Evolutionary conservation across 202 grass and related monocot genomes (phyloP), one percentile per base, ranked within the genome.

Genomic region (Hordeum pubiflorum): DNA sequence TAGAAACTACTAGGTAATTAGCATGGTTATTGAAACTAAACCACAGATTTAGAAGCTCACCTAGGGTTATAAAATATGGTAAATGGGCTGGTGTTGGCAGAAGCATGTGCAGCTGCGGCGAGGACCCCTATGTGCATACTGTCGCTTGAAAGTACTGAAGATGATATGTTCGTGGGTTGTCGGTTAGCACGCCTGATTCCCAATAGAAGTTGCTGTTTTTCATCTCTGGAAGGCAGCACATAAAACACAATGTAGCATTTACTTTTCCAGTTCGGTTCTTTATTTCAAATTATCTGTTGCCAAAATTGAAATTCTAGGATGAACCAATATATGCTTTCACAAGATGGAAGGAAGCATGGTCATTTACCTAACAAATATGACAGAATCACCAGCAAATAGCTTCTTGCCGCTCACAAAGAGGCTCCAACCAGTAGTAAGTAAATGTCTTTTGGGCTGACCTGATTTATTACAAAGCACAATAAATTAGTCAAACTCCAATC

Each of bases 41-140:
- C 59, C 20, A 29, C 33, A 50, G 23, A 60, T 81, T 67, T 83
- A 66, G 31, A 57, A 29, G 87, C 82, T 57, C 57, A 89, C 96
- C 92, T 96, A 38, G 96, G 96, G 67, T 99, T 99, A 76, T 99
- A 99, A 86, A 96, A 99, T 87, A 99, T 89, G 27, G 96, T 96
- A 74, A 99, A 99, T 32, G 96, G 90, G 59, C 96, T 99, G 79
- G 71, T 79, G 74, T 99, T 99, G 70, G 96, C 90, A 76, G 96
- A 91, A 33, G 96, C 96, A 89, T 99, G 96, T 46, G 96, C 96
- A 7, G 96, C 96, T 46, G 96, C 96, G 40, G 96, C 96, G 27
- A 99, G 92, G 69, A 99, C 91, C 40, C 96, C 96, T 67, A 99
- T 99, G 83, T 99, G 96, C 96, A 99, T 99, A 76, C 96, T 99